Evolutionary conservation across 257 asterid species (phyloP).

Genomic region (Cinchona pubescens): DNA sequence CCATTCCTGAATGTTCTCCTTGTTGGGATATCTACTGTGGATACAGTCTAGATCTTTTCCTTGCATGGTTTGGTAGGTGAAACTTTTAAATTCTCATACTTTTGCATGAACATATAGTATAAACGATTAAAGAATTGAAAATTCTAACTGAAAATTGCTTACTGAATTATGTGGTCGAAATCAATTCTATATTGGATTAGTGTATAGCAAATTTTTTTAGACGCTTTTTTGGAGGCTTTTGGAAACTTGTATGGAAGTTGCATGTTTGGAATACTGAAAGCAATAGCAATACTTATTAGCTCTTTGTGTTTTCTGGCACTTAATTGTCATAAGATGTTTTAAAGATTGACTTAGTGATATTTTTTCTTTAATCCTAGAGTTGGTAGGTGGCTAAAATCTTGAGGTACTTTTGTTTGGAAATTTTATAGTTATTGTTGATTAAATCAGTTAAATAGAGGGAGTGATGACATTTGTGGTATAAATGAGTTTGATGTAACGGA

Average conservation of each 20-base stretch:
- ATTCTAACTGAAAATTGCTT: background rate
- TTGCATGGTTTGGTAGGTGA: slow-evolving; percentile 95
- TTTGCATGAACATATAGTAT: background rate
- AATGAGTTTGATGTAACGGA: no score
- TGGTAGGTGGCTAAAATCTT: background rate
- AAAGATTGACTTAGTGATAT: no score
- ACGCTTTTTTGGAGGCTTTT: background rate
- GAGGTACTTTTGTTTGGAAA: background rate
- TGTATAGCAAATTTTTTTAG: background rate
- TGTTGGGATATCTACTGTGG: slow-evolving; percentile 74
- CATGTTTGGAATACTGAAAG: background rate
- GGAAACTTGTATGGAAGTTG: background rate
- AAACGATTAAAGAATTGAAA: background rate
- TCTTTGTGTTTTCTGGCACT: no score
- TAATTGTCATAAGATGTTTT: no score
- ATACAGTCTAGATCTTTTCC: slow-evolving; percentile 76
- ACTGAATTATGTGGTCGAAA: background rate
- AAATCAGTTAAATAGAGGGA: no score
- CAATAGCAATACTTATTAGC: no score
- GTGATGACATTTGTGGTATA: background rate
- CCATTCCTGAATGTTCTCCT: slow-evolving; percentile 85
- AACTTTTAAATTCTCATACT: slow-evolving; percentile 19
- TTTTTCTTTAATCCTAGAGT: no score
- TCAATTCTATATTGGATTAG: background rate
- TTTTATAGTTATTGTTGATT: no score